phyloP scores from a whole-genome alignment of 768 basidiomycete genomes.

The Kwoniella pini region DNA sequence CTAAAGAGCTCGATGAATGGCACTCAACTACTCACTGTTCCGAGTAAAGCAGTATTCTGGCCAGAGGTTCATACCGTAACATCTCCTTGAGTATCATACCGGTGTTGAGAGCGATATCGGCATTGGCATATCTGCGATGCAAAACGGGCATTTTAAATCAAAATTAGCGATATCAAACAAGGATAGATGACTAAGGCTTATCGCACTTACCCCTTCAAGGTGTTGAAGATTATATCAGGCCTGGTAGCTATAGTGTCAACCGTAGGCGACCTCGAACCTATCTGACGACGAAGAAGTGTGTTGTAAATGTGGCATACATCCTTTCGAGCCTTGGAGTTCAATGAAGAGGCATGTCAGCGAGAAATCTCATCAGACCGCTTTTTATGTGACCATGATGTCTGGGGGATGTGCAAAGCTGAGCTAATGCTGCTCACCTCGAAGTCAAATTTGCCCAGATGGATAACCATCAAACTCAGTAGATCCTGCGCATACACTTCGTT shows the following conservation, averaged over 20 bases:
- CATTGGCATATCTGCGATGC: conserved; percentile 74
- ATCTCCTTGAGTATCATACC: conserved; percentile 98
- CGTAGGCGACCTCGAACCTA: conserved; percentile 91
- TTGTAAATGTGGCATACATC: conserved; percentile 59
- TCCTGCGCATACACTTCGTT: conserved; percentile 94
- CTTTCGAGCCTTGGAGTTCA: conserved; percentile 55
- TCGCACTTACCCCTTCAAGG: conserved; percentile 66
- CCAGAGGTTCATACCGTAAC: conserved; percentile 86
- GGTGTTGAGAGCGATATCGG: conserved; percentile 94
- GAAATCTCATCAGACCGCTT: not conserved
- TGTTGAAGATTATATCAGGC: conserved; percentile 72
- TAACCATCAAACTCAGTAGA: conserved; percentile 75
- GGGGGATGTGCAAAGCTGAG: conserved; percentile 24
- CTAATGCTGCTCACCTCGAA: conserved; percentile 70
- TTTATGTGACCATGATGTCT: too few species aligned
- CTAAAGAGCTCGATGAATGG: not conserved
- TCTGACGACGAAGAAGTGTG: conserved; percentile 67
- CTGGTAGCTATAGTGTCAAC: conserved; percentile 85
- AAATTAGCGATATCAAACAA: not conserved
- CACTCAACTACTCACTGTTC: conserved; percentile 70
- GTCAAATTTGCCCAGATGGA: conserved; percentile 81
- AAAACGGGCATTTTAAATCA: not conserved
- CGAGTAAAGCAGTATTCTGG: conserved; percentile 84
- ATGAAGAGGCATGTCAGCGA: not conserved
- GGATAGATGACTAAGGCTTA: not conserved